Evolutionary conservation across 2,329 filamentous ascomycete species (phyloP).

Genomic region (Colletotrichum sp.): DNA sequence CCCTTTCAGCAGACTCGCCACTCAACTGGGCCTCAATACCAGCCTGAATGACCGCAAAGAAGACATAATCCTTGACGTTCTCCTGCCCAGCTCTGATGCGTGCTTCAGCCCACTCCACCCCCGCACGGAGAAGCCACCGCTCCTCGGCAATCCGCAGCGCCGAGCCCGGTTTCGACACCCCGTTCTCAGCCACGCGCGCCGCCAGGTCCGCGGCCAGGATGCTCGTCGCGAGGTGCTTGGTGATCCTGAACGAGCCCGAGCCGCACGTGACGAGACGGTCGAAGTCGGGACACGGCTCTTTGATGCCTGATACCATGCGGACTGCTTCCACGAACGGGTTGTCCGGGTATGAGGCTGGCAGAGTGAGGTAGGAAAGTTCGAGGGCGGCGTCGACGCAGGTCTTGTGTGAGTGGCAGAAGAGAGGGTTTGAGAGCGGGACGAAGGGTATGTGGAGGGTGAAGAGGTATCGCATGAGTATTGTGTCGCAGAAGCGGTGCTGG

Average conservation of each 20-base stretch:
- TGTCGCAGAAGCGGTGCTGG: slow-evolving; percentile 46
- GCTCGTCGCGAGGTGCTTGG: slow-evolving; percentile 40
- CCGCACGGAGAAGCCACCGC: slow-evolving; percentile 30
- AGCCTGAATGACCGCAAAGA: neutral
- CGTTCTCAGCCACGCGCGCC: slow-evolving; percentile 46
- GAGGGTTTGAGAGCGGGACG: slow-evolving; percentile 46
- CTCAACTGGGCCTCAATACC: neutral
- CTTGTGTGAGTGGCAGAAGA: slow-evolving; percentile 57
- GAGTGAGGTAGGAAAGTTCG: slow-evolving; percentile 24
- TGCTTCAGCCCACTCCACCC: slow-evolving; percentile 33
- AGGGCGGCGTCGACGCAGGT: slow-evolving; percentile 47
- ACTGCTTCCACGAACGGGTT: neutral
- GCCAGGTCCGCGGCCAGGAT: slow-evolving; percentile 51
- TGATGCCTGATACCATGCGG: neutral
- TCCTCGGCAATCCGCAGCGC: slow-evolving; percentile 35
- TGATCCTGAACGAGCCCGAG: slow-evolving; percentile 45
- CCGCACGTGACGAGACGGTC: slow-evolving; percentile 42
- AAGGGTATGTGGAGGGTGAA: slow-evolving; percentile 60
- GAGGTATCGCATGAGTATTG: slow-evolving; percentile 49
- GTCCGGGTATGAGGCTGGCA: neutral
- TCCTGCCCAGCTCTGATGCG: slow-evolving; percentile 45
- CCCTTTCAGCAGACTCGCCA: neutral
- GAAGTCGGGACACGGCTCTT: slow-evolving; percentile 30
- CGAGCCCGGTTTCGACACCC: slow-evolving; percentile 30
- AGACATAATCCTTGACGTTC: slow-evolving; percentile 43